A percentile compares a stretch with the other conserved stretches of the same genome.
Conservation (phyloP, 306 rosid species). For the Heteromeles arbutifolia region DNA sequence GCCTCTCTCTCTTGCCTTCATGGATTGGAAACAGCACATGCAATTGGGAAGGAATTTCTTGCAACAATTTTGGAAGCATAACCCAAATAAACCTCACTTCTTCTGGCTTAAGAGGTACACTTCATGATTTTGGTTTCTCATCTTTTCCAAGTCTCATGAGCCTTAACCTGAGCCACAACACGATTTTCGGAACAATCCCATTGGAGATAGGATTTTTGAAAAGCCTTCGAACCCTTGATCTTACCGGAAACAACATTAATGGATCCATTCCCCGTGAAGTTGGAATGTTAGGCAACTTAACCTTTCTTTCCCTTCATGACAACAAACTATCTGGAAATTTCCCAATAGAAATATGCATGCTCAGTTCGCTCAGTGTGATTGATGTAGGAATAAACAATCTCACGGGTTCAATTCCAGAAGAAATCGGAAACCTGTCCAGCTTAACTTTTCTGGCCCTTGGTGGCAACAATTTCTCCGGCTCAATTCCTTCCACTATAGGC, state of each 20-base stretch:
- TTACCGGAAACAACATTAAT: neutral
- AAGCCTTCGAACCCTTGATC: neutral
- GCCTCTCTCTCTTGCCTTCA: constrained; percentile 12
- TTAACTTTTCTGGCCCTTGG: too few species aligned
- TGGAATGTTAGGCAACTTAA: neutral
- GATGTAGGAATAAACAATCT: neutral
- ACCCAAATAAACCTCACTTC: constrained; percentile 14
- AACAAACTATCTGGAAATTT: constrained; percentile 6
- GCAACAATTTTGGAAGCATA: constrained; percentile 10
- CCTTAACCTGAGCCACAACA: constrained; percentile 8
- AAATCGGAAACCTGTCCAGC: neutral
- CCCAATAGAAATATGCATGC: constrained; percentile 7
- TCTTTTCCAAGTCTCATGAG: constrained; percentile 12
- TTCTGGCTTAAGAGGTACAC: constrained; percentile 25
- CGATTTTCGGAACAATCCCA: constrained; percentile 10
- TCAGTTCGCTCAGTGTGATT: neutral
- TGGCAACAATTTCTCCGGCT: too few species aligned
- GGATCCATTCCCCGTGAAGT: constrained; percentile 4
- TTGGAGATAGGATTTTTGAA: neutral
- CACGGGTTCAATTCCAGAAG: constrained; percentile 16
- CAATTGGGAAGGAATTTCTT: constrained; percentile 20
- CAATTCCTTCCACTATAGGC: too few species aligned
- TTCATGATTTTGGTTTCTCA: constrained; percentile 14
- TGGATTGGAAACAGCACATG: constrained; percentile 17
- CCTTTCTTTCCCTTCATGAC: neutral